Conservation (phyloP, 768 basidiomycete genomes). For the Agaricus bisporus region DNA sequence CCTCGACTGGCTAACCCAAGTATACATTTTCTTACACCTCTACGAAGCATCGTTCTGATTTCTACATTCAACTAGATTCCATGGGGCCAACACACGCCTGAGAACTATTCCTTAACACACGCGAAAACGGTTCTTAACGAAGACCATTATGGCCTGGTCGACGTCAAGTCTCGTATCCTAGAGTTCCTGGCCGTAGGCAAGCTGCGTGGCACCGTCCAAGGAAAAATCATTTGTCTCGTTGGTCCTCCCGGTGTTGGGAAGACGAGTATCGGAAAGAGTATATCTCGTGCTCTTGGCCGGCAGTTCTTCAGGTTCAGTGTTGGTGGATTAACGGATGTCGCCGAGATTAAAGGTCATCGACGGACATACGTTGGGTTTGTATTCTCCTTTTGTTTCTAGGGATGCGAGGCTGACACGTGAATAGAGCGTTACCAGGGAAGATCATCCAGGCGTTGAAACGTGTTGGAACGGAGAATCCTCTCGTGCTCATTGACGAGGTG, state of each 20-base stretch:
- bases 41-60: background rate
- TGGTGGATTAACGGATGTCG: constrained; percentile 94
- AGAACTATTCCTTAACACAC: constrained; percentile 85
- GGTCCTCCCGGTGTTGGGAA: constrained; percentile 98
- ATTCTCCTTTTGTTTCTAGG: background rate
- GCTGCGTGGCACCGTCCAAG: constrained; percentile 88
- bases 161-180: constrained; percentile 89
- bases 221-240: constrained; percentile 95
- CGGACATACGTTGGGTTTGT: constrained; percentile 92
- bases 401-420: background rate
- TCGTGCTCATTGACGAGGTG: constrained; percentile 92
- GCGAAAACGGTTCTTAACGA: constrained; percentile 85
- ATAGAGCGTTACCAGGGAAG: constrained; percentile 85
- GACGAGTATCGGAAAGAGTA: constrained; percentile 93
- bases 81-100: constrained; percentile 92
- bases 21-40: constrained; percentile 18
- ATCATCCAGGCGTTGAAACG: constrained; percentile 92
- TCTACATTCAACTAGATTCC: constrained; percentile 50
- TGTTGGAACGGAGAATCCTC: constrained; percentile 89
- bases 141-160: constrained; percentile 89
- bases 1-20: constrained; percentile 88
- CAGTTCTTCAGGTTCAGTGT: constrained; percentile 98
- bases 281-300: constrained; percentile 82
- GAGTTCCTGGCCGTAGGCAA: constrained; percentile 97
- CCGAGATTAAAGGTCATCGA: constrained; percentile 97